Percentiles rank a stretch among this genome's conserved stretches.
These are phyloP conservation scores for Vaccinium myrtillus DNA, from an alignment of 148 eudicot species.

Conservation along the genomic window DNA sequence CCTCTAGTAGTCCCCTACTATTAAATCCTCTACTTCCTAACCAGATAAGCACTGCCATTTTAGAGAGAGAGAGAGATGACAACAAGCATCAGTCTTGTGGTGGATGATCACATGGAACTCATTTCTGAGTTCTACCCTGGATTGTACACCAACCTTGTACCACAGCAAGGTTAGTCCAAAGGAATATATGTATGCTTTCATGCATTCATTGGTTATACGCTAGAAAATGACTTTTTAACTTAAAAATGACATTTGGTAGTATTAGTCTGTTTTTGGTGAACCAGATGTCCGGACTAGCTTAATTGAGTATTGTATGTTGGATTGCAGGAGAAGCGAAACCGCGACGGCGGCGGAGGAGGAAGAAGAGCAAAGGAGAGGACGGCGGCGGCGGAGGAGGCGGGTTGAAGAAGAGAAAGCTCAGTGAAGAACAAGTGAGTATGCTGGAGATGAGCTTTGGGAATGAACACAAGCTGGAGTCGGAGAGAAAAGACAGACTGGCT, in stretches of 20 bases:
- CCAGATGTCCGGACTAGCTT: no score
- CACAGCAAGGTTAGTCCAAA: constrained; percentile 46
- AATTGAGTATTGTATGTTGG: background rate
- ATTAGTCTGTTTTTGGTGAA: background rate
- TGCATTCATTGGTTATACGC: background rate
- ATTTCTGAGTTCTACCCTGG: constrained; percentile 54
- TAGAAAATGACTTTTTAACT: background rate
- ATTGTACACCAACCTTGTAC: constrained; percentile 39
- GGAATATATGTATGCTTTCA: background rate
- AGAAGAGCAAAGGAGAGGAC: constrained; percentile 40
- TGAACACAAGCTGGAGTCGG: constrained; percentile 87
- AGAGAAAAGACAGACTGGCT: constrained; percentile 72
- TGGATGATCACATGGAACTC: constrained; percentile 58
- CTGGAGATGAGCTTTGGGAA: constrained; percentile 61
- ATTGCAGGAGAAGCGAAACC: constrained; percentile 37
- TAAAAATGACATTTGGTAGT: background rate
- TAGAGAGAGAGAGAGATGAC: constrained; percentile 19
- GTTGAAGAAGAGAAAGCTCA: constrained; percentile 61
- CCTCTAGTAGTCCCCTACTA: constrained; percentile 30
- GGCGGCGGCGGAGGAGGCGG: constrained; percentile 14
- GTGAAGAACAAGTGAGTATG: constrained; percentile 57
- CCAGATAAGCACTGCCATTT: background rate
- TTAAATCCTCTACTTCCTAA: constrained; percentile 2
- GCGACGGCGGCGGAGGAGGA: constrained; percentile 32
- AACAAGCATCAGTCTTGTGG: background rate